Percentiles rank a stretch among this genome's conserved stretches.
These are phyloP conservation scores for Linanthus parryae DNA, from an alignment of 148 eudicot species.

Conservation along the genomic window DNA sequence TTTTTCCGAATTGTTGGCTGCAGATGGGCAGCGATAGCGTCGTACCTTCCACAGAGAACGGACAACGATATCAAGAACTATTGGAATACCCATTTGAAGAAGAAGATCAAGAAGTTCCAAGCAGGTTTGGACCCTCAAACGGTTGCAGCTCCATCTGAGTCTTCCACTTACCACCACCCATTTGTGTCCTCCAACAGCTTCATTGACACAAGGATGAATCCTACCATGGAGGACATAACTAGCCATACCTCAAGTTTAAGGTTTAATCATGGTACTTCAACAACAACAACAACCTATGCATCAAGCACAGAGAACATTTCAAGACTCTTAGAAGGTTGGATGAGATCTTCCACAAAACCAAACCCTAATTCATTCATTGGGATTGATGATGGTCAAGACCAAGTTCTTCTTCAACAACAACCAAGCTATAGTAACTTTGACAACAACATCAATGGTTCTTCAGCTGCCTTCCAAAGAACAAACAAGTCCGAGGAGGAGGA, in stretches of 20 bases:
- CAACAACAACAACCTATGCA: constrained; percentile 42
- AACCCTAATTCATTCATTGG: constrained; percentile 7
- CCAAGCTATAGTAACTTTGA: background rate
- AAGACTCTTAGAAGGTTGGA: constrained; percentile 84
- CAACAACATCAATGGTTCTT: background rate
- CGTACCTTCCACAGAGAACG: constrained; percentile 90
- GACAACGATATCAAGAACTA: constrained; percentile 91
- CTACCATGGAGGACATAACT: background rate
- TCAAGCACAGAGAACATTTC: constrained; percentile 96
- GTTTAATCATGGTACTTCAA: constrained; percentile 9
- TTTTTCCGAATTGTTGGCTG: background rate
- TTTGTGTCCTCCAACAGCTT: constrained; percentile 20
- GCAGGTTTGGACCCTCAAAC: constrained; percentile 27
- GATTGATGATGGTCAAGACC: constrained; percentile 1
- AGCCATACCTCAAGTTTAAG: constrained; percentile 10
- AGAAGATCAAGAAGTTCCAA: constrained; percentile 66
- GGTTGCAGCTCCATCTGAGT: constrained; percentile 15
- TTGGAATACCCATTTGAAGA: constrained; percentile 93
- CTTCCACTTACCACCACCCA: constrained; percentile 15
- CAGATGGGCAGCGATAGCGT: constrained; percentile 98
- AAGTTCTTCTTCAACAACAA: too few species aligned
- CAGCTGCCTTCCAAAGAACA: background rate
- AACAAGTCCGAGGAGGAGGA: constrained; percentile 14
- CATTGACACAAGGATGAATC: constrained; percentile 8
- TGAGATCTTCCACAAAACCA: constrained; percentile 49